A percentile compares a stretch with the other conserved stretches of the same genome.
phyloP scores from a whole-genome alignment of 495 filamentous ascomycete genomes.

The Cercophora sp. region DNA sequence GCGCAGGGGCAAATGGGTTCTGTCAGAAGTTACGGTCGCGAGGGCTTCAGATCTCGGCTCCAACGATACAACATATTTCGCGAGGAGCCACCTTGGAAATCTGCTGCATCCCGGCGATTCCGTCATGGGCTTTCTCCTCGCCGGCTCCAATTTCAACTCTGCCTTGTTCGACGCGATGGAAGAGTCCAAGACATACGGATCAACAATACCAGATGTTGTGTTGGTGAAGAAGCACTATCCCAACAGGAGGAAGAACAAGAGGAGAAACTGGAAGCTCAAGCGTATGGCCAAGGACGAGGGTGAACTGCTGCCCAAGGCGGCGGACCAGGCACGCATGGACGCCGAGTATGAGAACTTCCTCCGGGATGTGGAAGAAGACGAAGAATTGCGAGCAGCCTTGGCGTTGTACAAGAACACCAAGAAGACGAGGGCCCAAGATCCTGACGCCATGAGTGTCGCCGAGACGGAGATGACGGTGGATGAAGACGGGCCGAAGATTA shows the following conservation, averaged over 20 bases:
- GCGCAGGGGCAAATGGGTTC: conserved; percentile 73
- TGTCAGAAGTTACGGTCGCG: conserved; percentile 83
- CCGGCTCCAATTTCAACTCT: conserved; percentile 89
- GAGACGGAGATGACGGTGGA: conserved; percentile 65
- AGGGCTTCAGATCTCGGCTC: conserved; percentile 82
- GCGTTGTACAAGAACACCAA: conserved; percentile 73
- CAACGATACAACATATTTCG: conserved; percentile 82
- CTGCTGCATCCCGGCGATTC: conserved; percentile 87
- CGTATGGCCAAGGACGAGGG: conserved; percentile 87
- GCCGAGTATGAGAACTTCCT: conserved; percentile 96
- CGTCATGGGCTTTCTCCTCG: conserved; percentile 84
- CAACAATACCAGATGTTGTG: conserved; percentile 82
- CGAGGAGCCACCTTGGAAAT: conserved; percentile 82
- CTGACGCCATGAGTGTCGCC: conserved; percentile 55
- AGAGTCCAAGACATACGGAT: conserved; percentile 60
- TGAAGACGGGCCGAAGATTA: conserved; percentile 69
- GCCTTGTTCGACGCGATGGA: conserved; percentile 75
- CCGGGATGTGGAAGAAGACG: conserved; percentile 92
- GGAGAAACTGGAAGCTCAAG: conserved; percentile 86
- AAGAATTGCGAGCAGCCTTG: conserved; percentile 76
- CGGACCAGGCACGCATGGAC: conserved; percentile 80
- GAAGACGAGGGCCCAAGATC: conserved; percentile 32
- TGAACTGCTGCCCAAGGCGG: conserved; percentile 69
- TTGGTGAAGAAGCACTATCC: conserved; percentile 96
- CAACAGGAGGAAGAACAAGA: conserved; percentile 75